Base-by-base conservation (phyloP, 306 rosid species). In the Leucaena leucocephala region DNA sequence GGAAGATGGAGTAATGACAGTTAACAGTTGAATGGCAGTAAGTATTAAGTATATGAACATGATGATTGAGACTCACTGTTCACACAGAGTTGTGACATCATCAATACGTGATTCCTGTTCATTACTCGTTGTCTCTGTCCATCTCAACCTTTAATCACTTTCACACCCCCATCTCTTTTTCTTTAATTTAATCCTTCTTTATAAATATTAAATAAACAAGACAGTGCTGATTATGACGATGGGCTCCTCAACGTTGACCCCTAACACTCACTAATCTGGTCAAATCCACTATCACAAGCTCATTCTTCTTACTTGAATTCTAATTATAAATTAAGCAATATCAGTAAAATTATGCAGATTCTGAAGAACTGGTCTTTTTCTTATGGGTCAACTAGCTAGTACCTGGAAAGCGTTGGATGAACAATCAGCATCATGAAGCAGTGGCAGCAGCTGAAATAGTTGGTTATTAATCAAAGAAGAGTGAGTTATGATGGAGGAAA, bases 51-150 rank as follows among this genome's bases (percentile, higher is more conserved):
- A 19, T 0, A n/a, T 42, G 36, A 42, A 68, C 11, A 22, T 68
- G 54, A 68, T 68, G 73, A 68, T 68, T 43, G 73, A 44, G n/a
- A 4, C 36, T 68, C 73, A 44, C 73, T 68, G 73, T 68, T 68
- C 72, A 68, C 36, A 19, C 52, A 42, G 3, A 19, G 52, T 67
- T 42, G 35, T 68, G 72, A 68, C 72, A 11, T 44, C 54, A 68
- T 44, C 55, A 21, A 5, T 39, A 19, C 22, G 35, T 67, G 72
- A 66, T 43, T 19, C 9, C 7, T 68, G 38, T 43, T 68, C 55
- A 22, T 6, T 21, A 5, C 38, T 11, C 35, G n/a, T 11, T 8
- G 33, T 40, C 50, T 67, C 52, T 68, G 14, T 12, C 38, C 5
- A 27, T 11, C 66, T 33, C 39, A 61, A 33, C 17, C 67, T 61